Base-by-base conservation (phyloP, 805 yeast species). In the Kodamaea kakaduensis region DNA sequence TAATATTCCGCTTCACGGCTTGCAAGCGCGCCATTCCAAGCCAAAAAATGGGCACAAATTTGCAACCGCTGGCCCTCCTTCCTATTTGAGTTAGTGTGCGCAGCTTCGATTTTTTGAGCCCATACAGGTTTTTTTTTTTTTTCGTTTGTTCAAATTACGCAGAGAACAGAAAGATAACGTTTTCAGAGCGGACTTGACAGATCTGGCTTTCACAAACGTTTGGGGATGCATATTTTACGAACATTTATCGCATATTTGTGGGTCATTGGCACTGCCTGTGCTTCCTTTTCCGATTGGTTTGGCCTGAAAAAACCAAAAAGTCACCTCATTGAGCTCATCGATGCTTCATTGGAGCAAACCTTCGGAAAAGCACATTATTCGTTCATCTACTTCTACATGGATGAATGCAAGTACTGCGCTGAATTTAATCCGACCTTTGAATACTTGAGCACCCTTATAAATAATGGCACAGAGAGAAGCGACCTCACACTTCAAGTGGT, bases 301-400 rank as follows among this genome's bases (percentile, higher is more conserved):
- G 22, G 17, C 31, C 21, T 14, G 14, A 26, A 33, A 19, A 21
- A 20, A 15, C 26, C 16, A 25, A 25, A 17, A 22, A 20, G 17
- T 12, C 33, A 31, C 17, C 6, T 39, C 17, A 31, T 34, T 22
- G 44, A 41, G 28, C 29, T 43, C 18, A 31, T 28, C 19, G 46
- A 44, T 22, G 17, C 23, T 10, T 32, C 40, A 31, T 37, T 53
- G 4, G 43, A 37, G 17, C 26, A 29, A 9, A 39, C 47, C 3
- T 42, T 61, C 6, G 41, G 38, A 16, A 37, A 46, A 19, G 51
- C 58, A 9, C 44, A 49, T 17, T 64, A 51, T 39, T 62, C 77
- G 4, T 54, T 73, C 25, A 63, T 73, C 10, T 69, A 69, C 45
- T 73, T 77, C 46, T 71, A 67, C 43, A 59, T 73, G 1, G 61